Conservation (phyloP, 129 eudicot genomes). For the Logfia minima region DNA sequence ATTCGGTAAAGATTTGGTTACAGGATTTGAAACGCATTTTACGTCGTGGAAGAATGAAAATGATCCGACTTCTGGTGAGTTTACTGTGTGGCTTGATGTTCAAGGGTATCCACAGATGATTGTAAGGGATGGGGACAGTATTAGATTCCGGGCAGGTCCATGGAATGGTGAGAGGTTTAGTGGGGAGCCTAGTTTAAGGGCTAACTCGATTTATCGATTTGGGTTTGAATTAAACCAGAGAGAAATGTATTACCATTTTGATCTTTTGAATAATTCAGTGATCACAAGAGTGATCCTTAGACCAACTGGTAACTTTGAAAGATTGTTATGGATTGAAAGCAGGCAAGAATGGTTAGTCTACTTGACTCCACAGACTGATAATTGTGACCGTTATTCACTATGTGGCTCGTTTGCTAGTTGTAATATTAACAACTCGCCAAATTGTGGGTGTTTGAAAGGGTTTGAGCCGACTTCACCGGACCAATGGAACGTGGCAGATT, state of each 20-base stretch:
- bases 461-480: constrained; percentile 30
- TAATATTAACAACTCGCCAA: constrained; percentile 37
- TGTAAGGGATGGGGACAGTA: constrained; percentile 14
- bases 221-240: constrained; percentile 32
- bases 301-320: constrained; percentile 29
- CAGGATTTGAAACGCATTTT: constrained; percentile 32
- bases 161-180: constrained; percentile 55
- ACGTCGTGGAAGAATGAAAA: constrained; percentile 42
- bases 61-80: constrained; percentile 50
- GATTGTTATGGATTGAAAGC: constrained; percentile 32
- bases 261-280: constrained; percentile 27
- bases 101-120: constrained; percentile 44
- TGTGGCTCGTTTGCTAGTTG: constrained; percentile 42
- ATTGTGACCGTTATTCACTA: constrained; percentile 37
- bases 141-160: constrained; percentile 42
- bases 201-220: constrained; percentile 21
- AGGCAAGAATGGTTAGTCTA: constrained; percentile 35
- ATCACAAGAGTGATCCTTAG: constrained; percentile 35
- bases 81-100: constrained; percentile 31
- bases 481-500: constrained; percentile 43
- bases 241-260: constrained; percentile 37
- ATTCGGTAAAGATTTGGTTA: constrained; percentile 40
- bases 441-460: constrained; percentile 41
- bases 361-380: constrained; percentile 33
- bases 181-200: constrained; percentile 36